A percentile compares a stretch with the other conserved stretches of the same genome.
These are phyloP conservation scores for Tolypocladium album DNA, from an alignment of 2,329 filamentous ascomycete species.

Conservation along the genomic window DNA sequence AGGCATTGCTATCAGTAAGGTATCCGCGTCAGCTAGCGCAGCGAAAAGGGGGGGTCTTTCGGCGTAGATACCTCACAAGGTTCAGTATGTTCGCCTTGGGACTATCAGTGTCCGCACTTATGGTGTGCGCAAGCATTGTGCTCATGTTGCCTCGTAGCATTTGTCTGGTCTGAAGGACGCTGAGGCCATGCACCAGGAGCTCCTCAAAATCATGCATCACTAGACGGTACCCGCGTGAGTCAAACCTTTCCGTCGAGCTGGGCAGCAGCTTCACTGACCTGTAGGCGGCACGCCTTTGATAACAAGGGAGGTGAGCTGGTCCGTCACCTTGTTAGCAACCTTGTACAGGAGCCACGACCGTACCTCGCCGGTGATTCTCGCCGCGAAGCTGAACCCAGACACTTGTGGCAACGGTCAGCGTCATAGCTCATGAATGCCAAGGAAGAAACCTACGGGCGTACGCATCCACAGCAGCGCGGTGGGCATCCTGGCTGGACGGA, in stretches of 20 bases:
- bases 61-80: neutral
- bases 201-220: conserved; percentile 2
- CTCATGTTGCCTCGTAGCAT: neutral
- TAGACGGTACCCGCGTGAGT: neutral
- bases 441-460: neutral
- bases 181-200: neutral
- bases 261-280: neutral
- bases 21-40: neutral
- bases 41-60: neutral
- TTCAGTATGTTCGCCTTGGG: neutral
- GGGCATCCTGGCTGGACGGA: neutral
- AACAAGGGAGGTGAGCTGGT: neutral
- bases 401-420: neutral
- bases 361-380: neutral
- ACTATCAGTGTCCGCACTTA: neutral
- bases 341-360: conserved; percentile 1
- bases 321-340: neutral
- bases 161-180: neutral
- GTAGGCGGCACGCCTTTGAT: conserved; percentile 1
- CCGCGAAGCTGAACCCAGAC: neutral
- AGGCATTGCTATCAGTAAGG: neutral
- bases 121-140: conserved; percentile 1
- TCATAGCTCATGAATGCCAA: too few relatives aligned
- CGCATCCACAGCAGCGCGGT: neutral
- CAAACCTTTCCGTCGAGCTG: neutral